Base-by-base conservation (phyloP, 2,329 filamentous ascomycete species). In the Alternaria gansuensis region DNA sequence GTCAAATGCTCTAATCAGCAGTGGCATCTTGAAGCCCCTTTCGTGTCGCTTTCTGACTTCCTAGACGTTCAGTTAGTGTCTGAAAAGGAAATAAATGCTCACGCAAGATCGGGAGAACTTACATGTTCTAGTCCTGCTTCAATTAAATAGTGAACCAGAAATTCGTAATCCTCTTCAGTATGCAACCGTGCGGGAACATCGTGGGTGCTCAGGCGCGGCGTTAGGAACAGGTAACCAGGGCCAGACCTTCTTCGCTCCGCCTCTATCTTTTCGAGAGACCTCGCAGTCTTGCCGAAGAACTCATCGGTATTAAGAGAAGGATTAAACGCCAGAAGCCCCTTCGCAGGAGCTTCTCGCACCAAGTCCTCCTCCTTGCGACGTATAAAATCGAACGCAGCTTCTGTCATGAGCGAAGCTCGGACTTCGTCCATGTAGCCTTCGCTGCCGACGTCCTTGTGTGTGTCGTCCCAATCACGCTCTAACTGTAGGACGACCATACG, bases 51-150 rank as follows among this genome's bases (percentile, higher is more conserved):
- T 37, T 28, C 34, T 50, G 1, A 36, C 46, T 28, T 37, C 11
- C 46, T 50, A 28, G n/a, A 28, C 13, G 8, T 17, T 13, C 37
- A 11, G 10, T 50, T 7, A 50, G 33, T 37, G 9, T 36, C 31
- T 31, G 10, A 11, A 13, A 34, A 2, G 21, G 10, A 37, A 24
- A 13, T 21, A 7, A 11, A 17, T 13, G 14, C 3, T 6, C 9
- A 34, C 6, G 14, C 3, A 34, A 2, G 7, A 33, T 13, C 13
- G 8, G 44, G 14, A 46, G 31, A 21, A 17, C 33, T 37, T 50
- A 50, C 46, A 26, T n/a, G 23, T 50, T 50, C 46, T 7, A 50
- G 29, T 37, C 31, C 46, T 13, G 46, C 23, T 39, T 50, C 46
- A 8, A 36, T 23, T 36, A 50, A 26, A n/a, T 37, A 50, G 21